phyloP scores from a whole-genome alignment of 140 eudicot species.

The Cichorium intybus region DNA sequence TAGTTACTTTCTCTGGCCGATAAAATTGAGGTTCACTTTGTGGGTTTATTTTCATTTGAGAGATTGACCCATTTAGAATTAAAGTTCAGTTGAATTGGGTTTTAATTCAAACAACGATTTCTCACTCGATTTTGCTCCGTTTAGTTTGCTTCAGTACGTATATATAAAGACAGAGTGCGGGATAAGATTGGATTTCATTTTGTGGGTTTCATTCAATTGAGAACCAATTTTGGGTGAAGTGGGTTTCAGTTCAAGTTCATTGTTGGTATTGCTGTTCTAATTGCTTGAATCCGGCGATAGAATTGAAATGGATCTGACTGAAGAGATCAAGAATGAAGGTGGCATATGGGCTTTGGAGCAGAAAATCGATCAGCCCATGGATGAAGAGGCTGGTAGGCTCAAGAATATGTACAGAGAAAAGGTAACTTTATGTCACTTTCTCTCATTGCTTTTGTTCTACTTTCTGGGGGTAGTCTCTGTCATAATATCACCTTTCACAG shows the following conservation, averaged over 20 bases:
- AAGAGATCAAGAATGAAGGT: conserved; percentile 46
- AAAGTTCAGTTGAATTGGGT: background rate
- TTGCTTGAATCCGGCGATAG: background rate
- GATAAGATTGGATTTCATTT: background rate
- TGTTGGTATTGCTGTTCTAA: background rate
- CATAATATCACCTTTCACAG: background rate
- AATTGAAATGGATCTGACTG: conserved; percentile 42
- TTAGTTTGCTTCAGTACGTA: conserved; percentile 1
- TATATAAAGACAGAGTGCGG: too few species aligned
- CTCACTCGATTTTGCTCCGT: background rate
- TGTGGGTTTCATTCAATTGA: background rate
- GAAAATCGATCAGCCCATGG: conserved; percentile 92
- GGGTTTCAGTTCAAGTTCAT: background rate
- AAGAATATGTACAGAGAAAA: conserved; percentile 65
- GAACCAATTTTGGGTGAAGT: background rate
- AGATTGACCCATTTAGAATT: background rate
- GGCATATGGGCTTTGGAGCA: conserved; percentile 88
- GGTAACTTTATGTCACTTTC: conserved; percentile 32
- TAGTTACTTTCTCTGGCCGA: background rate
- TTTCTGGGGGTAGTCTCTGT: background rate
- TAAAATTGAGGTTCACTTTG: background rate
- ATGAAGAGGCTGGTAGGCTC: conserved; percentile 79
- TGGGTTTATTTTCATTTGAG: conserved; percentile 1
- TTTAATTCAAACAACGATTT: background rate
- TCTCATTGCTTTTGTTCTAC: background rate